Percentiles rank a stretch among this genome's conserved stretches.
Evolutionary conservation across 257 asterid species (phyloP).

Genomic region (Solanum megistacrolobum): DNA sequence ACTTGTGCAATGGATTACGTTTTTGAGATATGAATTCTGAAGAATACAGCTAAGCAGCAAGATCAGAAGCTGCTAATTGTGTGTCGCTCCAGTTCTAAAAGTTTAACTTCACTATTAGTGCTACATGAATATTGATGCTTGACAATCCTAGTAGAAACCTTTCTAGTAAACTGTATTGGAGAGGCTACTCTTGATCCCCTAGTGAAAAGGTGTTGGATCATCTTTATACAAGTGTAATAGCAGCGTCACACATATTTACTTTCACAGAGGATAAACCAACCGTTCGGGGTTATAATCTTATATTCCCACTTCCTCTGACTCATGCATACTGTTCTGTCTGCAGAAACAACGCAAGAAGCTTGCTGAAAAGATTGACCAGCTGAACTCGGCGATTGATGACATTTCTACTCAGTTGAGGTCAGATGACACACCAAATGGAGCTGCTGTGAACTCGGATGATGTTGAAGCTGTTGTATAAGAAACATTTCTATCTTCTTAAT

Average conservation of each 20-base stretch:
- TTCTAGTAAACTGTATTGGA: not conserved
- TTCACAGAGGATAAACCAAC: not conserved
- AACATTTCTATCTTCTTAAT: not conserved
- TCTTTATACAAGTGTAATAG: not conserved
- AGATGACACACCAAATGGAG: constrained; percentile 46
- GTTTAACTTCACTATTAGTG: not conserved
- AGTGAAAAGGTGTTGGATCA: not conserved
- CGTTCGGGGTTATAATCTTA: not conserved
- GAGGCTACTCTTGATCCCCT: not conserved
- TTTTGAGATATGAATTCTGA: not conserved
- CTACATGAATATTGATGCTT: not conserved
- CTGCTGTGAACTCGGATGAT: constrained; percentile 43
- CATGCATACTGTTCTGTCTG: not conserved
- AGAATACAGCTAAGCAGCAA: not conserved
- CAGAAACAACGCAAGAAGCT: constrained; percentile 77
- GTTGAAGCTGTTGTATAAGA: constrained; percentile 53
- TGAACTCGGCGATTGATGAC: constrained; percentile 72
- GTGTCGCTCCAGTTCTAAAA: not conserved
- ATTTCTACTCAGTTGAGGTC: constrained; percentile 43
- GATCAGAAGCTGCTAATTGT: not conserved
- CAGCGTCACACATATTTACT: not conserved
- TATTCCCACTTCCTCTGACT: not conserved
- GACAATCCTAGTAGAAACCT: not conserved
- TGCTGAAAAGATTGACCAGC: constrained; percentile 75
- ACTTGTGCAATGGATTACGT: not conserved